Evolutionary conservation across 192 early-diverging fungal species (phyloP).

Genomic region (Spinellus fusiger): DNA sequence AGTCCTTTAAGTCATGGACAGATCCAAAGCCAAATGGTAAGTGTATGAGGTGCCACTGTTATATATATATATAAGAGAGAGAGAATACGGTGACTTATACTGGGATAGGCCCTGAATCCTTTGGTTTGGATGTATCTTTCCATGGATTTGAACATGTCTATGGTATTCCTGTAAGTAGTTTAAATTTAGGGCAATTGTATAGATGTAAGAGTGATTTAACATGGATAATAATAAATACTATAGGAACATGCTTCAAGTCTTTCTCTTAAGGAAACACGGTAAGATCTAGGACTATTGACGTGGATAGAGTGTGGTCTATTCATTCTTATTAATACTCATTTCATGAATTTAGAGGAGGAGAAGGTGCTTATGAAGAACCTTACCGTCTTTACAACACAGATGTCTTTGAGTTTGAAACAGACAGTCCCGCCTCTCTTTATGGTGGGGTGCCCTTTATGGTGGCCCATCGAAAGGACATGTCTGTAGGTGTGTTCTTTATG

Average conservation of each 20-base stretch:
- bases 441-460: constrained; percentile 93
- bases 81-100: not conserved
- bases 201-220: not conserved
- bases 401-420: constrained; percentile 94
- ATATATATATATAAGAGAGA: not conserved
- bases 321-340: not conserved
- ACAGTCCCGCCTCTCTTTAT: constrained; percentile 97
- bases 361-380: constrained; percentile 77
- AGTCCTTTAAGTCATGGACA: constrained; percentile 79
- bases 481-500: constrained; percentile 84
- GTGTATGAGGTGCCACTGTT: not conserved
- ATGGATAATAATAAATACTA: not conserved
- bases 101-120: constrained; percentile 75
- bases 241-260: constrained; percentile 82
- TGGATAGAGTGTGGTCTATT: too few relatives aligned
- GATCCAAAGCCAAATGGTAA: constrained; percentile 93
- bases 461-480: constrained; percentile 70
- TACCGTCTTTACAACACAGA: constrained; percentile 97
- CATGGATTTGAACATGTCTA: constrained; percentile 83
- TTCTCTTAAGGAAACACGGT: constrained; percentile 84
- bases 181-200: not conserved
- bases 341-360: constrained; percentile 42
- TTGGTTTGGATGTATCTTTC: constrained; percentile 91
- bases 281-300: too few relatives aligned
- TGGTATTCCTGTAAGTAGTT: constrained; percentile 68